Conservation (phyloP, 1,284 basidiomycete genomes). For the Pascua sp. region DNA sequence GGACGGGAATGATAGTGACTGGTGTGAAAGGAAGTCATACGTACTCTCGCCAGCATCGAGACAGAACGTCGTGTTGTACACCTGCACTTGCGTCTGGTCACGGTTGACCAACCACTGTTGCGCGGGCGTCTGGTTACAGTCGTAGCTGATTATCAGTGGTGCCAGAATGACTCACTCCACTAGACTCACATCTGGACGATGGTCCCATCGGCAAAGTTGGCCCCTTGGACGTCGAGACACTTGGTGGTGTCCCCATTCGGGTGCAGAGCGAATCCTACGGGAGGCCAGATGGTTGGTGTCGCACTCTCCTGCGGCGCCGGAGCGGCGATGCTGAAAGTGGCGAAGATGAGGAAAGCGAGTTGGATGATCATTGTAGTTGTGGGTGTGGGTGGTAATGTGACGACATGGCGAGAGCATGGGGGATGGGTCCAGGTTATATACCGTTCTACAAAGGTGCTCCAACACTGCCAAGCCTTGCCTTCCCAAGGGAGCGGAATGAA, state of each 20-base stretch:
- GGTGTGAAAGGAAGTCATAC: background rate
- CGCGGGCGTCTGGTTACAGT: slow-evolving; percentile 30
- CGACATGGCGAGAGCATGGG: no score
- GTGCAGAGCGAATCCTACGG: slow-evolving; percentile 26
- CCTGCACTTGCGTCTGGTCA: slow-evolving; percentile 14
- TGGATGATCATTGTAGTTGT: no score
- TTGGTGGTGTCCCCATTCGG: slow-evolving; percentile 31
- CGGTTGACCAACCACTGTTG: slow-evolving; percentile 29
- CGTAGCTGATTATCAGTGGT: slow-evolving; percentile 24
- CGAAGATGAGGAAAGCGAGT: no score
- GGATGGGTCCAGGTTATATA: no score
- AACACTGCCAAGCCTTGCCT: no score
- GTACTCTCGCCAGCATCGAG: slow-evolving; percentile 27
- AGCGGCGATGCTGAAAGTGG: no score
- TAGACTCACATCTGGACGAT: slow-evolving; percentile 16
- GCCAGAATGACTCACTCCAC: background rate
- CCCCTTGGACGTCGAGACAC: slow-evolving; percentile 28
- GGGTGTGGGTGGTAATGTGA: no score
- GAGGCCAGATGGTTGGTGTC: background rate
- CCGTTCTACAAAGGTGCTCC: no score
- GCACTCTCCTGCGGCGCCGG: no score
- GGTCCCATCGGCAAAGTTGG: slow-evolving; percentile 20
- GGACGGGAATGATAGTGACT: no score
- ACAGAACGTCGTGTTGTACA: slow-evolving; percentile 16
- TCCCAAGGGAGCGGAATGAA: no score